phyloP scores from a whole-genome alignment of 2,329 filamentous ascomycete species.

The Microsporum ferrugineum region DNA sequence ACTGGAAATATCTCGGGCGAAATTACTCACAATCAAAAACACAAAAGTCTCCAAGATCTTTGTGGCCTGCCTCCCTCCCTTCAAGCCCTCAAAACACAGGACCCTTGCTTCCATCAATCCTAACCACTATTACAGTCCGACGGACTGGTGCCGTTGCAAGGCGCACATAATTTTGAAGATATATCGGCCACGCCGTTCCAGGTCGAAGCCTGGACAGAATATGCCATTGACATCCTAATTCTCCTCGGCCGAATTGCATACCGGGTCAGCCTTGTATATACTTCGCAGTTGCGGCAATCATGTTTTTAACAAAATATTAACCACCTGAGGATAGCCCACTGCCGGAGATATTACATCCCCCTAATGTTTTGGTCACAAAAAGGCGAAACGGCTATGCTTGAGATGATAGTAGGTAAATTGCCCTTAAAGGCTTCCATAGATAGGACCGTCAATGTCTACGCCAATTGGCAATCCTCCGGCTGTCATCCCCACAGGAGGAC shows the following conservation, averaged over 20 bases:
- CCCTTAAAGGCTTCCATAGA: neutral
- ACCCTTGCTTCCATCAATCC: neutral
- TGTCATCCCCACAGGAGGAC: neutral
- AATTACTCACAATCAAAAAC: neutral
- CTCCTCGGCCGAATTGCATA: slow-evolving; percentile 27
- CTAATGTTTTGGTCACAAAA: neutral
- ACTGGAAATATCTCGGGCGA: neutral
- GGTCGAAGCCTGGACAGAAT: slow-evolving; percentile 36
- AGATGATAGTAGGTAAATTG: neutral
- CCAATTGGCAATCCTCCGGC: neutral
- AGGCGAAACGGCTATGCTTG: neutral
- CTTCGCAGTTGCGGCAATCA: neutral
- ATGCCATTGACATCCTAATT: slow-evolving; percentile 29
- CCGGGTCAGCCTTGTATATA: neutral
- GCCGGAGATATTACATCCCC: neutral
- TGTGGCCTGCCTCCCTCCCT: neutral
- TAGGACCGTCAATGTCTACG: neutral
- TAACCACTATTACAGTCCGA: neutral
- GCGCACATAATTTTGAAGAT: neutral
- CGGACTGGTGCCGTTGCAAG: neutral
- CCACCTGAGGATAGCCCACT: neutral
- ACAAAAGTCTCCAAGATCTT: neutral
- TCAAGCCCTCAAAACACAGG: neutral
- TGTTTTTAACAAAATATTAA: neutral
- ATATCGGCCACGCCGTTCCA: slow-evolving; percentile 29